Conservation (phyloP, 179 eudicot species). For the Pouteria campechiana region DNA sequence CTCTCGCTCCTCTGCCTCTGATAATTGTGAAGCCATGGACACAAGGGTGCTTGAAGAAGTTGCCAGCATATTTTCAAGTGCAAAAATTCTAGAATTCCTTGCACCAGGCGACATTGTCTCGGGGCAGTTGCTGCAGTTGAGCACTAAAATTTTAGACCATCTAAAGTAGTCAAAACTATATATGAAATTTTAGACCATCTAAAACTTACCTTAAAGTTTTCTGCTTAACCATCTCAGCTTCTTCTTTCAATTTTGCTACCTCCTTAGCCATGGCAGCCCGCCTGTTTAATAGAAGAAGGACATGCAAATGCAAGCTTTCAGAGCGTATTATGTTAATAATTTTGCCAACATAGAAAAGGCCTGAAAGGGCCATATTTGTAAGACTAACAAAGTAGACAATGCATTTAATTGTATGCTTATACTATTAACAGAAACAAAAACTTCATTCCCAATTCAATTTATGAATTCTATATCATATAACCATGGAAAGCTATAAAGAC, state of each 20-base stretch:
- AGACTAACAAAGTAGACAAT: too few species aligned
- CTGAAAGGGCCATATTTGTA: too few species aligned
- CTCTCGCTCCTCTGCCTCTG: constrained; percentile 98
- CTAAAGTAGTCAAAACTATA: neutral
- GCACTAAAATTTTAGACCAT: neutral
- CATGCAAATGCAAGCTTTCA: too few species aligned
- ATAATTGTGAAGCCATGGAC: constrained; percentile 93
- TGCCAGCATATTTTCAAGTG: constrained; percentile 93
- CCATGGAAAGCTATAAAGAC: too few species aligned
- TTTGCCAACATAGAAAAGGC: too few species aligned
- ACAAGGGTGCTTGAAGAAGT: constrained; percentile 87
- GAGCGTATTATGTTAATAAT: too few species aligned
- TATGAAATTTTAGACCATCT: constrained; percentile 21
- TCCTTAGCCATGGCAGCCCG: constrained; percentile 95
- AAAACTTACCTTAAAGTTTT: constrained; percentile 40
- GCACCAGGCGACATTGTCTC: constrained; percentile 97
- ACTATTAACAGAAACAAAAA: too few species aligned
- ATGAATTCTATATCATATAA: too few species aligned
- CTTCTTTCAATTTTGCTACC: constrained; percentile 80
- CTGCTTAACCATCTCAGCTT: constrained; percentile 54
- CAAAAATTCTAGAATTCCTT: constrained; percentile 83
- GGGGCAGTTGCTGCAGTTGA: constrained; percentile 40
- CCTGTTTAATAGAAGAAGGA: too few species aligned
- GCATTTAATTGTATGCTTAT: too few species aligned
- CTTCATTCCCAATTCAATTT: too few species aligned